Evolutionary conservation across 2,329 filamentous ascomycete genomes (phyloP).

Genomic region (Penicillium sumatraense): DNA sequence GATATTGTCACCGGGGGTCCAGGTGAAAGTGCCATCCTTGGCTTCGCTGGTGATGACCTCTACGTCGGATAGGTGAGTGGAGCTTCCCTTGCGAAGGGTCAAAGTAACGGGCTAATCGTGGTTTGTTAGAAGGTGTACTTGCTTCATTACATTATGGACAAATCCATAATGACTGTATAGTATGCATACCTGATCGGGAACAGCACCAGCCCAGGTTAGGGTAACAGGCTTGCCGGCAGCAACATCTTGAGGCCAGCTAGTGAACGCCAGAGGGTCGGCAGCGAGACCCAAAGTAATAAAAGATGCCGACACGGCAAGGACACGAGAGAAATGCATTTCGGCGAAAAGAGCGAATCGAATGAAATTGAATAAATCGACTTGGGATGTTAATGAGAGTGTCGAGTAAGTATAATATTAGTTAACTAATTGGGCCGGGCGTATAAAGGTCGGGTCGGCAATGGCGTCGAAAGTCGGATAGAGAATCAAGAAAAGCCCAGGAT

Average conservation of each 20-base stretch:
- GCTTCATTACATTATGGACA: too few species aligned
- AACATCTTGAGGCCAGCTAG: slow-evolving; percentile 54
- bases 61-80: slow-evolving; percentile 56
- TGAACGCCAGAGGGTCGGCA: slow-evolving; percentile 54
- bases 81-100: slow-evolving; percentile 58
- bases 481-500: not conserved
- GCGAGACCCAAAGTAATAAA: slow-evolving; percentile 52
- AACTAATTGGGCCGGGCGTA: too few species aligned
- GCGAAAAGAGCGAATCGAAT: slow-evolving; percentile 7
- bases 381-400: slow-evolving; percentile 20
- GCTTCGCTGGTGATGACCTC: slow-evolving; percentile 52
- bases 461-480: slow-evolving; percentile 11
- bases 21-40: slow-evolving; percentile 54
- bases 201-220: slow-evolving; percentile 53
- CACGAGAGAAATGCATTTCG: slow-evolving; percentile 57
- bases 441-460: not conserved
- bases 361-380: not conserved
- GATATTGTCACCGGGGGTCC: slow-evolving; percentile 54
- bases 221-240: slow-evolving; percentile 54
- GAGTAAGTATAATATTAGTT: too few species aligned
- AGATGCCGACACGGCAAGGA: slow-evolving; percentile 52
- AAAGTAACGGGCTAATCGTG: slow-evolving; percentile 56
- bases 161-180: too few species aligned
- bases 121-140: too few species aligned
- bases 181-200: slow-evolving; percentile 38